Evolutionary conservation across 257 asterid genomes (phyloP), one percentile per base, ranked within the genome.

Genomic region (Voacanga thouarsii): DNA sequence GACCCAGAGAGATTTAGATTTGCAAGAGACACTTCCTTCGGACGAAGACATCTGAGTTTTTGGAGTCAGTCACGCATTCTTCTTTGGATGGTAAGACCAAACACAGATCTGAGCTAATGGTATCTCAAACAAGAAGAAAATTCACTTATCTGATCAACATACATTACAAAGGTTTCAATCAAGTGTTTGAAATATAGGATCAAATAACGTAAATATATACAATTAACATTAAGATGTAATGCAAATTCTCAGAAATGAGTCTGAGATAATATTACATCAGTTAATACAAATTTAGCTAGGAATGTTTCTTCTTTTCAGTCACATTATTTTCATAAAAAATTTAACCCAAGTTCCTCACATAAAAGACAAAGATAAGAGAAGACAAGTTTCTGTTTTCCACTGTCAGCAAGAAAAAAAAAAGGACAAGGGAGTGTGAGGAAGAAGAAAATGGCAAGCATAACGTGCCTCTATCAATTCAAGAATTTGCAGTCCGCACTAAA

Each of bases 1-100:
- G 92, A 90, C 77, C 90, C 89, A 1, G 88, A 87, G 84, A 90
- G 90, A 75, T 88, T 88, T 51, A 85, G 92, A 56, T 80, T 90
- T 65, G 82, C 95, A 59, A 83, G 92, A 67, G 92, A 90, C 7
- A 90, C 95, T 24, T 87, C 92, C 44, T 90, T 90, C 21, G 92
- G 92, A 9, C 70, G 89, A 75, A 82, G 93, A 75, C 96, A 90
- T 75, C 73, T 89, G 81, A 86, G 88, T 82, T 87, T 72, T 68
- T 90, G 93, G 93, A 89, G 91, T 75, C 80, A 75, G 59, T 86
- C 87, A 18, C 79, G 86, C 21, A 19, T 85, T 71, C 86, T 87
- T 60, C 84, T 89, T 51, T 86, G 89, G 89, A 78, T 77, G 77
- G 96, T 89, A 80, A 68, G 73, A 68, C 33, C 51, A 18, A 19